A percentile compares a stretch with the other conserved stretches of the same genome.
Conservation (phyloP, 1,284 basidiomycete species). For the Tranzscheliella williamsii region DNA sequence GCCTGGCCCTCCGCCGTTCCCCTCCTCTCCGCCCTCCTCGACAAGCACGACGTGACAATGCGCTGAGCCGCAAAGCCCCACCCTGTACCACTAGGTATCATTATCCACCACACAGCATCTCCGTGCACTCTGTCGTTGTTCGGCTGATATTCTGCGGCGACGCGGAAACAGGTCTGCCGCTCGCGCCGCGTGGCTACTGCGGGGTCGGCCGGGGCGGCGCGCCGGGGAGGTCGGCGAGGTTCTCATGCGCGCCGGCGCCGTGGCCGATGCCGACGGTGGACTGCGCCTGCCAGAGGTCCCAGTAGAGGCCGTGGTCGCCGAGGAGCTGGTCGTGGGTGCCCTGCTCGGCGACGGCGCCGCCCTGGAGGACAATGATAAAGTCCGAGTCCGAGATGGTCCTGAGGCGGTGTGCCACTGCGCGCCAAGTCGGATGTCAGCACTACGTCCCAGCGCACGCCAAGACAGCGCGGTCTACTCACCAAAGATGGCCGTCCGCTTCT, state of each 20-base stretch:
- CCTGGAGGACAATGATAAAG: constrained; percentile 53
- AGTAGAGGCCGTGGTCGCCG: constrained; percentile 44
- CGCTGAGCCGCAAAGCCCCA: too few species aligned
- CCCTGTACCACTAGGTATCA: too few species aligned
- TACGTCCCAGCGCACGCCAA: too few species aligned
- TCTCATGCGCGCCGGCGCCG: constrained; percentile 36
- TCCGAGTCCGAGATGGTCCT: constrained; percentile 83
- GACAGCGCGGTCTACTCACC: constrained; percentile 58
- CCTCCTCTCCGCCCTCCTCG: not conserved
- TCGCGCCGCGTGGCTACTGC: too few species aligned
- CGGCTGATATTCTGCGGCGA: too few species aligned
- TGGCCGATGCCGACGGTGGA: constrained; percentile 38
- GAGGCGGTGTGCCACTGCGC: constrained; percentile 66
- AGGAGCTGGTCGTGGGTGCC: constrained; percentile 53
- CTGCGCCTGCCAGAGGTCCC: constrained; percentile 52
- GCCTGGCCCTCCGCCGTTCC: not conserved
- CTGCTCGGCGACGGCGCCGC: constrained; percentile 45
- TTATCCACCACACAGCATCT: too few species aligned
- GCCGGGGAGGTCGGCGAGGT: constrained; percentile 31
- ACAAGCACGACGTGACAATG: not conserved
- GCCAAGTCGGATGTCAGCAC: not conserved
- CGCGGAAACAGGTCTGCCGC: too few species aligned
- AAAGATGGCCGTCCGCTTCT: constrained; percentile 86
- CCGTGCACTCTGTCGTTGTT: too few species aligned
- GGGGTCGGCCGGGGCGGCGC: too few species aligned